Evolutionary conservation across 139 green algal genomes (phyloP), one percentile per base, ranked within the genome.

Genomic region (Micractinium conductrix): DNA sequence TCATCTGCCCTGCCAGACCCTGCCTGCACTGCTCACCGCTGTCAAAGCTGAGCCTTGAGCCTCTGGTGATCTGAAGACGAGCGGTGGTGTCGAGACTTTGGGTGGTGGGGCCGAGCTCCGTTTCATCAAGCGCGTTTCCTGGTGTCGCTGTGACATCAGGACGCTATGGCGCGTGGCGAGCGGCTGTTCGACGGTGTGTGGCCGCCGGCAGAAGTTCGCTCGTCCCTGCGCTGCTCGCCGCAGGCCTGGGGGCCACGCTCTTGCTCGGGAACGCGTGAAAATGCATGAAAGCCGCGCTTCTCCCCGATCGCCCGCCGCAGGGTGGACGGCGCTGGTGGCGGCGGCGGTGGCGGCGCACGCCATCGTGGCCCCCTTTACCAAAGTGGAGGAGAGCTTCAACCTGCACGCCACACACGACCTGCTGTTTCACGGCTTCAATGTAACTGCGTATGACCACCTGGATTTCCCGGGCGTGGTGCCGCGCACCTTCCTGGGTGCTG

Each of bases 341-440:
- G 62, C 33, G 22, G 79, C 74, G 21, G 74, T 88, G 17, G 16
- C 81, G 12, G 45, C 81, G 1, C 88, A 93, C 63, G 35, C 91
- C 24, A 1, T 81, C 0, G 2, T 84, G 0, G 79, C 87, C 2
- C 95, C 95, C 24, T 98, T 88, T 81, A 95, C 92, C 42, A 98
- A 98, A 50, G 95, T 98, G 30, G 95, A 98, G 87, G 95, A 98
- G 89, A 95, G 89, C 81, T 98, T 98, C 88, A 95, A 95, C 63
- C 30, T 95, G 44, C 92, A 96, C 38, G 93, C 92, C 69, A 85
- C 84, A 38, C 92, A 96, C 83, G 95, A 98, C 88, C 35, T 98
- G 33, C 79, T 98, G 30, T 92, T 89, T 53, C 88, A 94, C 63
- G 85, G 87, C 17, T 43, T 6, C 1, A 35, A 95, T 30, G 30